Base-by-base conservation (phyloP, 257 asterid genomes). In the Lavandula angustifolia region DNA sequence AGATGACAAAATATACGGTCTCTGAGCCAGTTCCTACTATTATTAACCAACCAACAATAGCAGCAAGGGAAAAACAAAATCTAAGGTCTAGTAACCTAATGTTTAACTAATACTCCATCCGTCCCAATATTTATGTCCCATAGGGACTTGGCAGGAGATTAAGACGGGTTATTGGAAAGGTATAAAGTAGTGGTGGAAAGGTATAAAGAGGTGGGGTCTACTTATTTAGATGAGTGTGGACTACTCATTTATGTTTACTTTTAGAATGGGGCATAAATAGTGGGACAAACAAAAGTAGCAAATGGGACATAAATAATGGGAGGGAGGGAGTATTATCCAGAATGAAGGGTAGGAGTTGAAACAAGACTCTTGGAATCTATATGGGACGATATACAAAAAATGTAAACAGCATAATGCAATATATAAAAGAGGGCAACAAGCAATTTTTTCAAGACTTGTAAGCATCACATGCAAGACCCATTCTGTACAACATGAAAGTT, bases 1-100 rank as follows among this genome's bases (percentile, higher is more conserved):
- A 33, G 58, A 46, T 31, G 47, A 67, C 52, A 66, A 42, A 7
- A 55, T 51, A 72, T 54, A 74, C 46, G 7, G 27, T 57, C 68
- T 66, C 9, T 12, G 8, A 56, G 37, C 41, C 43, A 43, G 60
- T 41, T 74, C 37, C 49, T 31, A 44, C 56, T 55, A 64, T 12
- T 17, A 67, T 78, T 54, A 68, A 54, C 53, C 51, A 54, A 51
- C 17, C 22, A 9, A 46, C 48, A 6, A 58, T 31, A 69, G 53
- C 51, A 17, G 54, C 56, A 38, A 56, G 37, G 9, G 53, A 41
- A 58, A 13, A 60, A 29, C 53, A 13, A 16, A 7, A 48, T 52
- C 47, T n/a, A n/a, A n/a, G 64, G 32, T 13, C 68, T 52, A 58
- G 53, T 54, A 52, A 66, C 34, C 32, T 37, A 64, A 67, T 57